Evolutionary conservation across 1,284 basidiomycete species (phyloP).

Genomic region (Sporisorium iseilematis-ciliati): DNA sequence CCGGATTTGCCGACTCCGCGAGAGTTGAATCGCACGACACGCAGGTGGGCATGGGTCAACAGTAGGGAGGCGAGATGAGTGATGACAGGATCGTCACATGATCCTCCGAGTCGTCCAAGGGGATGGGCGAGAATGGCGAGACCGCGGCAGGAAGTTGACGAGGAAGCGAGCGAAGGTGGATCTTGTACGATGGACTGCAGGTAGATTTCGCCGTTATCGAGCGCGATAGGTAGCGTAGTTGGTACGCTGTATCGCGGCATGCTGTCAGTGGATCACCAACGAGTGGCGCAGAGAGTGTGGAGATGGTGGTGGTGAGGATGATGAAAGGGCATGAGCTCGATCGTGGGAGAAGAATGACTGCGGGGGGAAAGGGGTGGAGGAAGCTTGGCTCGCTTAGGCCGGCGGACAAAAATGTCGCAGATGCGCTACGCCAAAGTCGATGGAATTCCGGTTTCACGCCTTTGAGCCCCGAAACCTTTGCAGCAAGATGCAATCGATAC

Average conservation of each 20-base stretch:
- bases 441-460: conserved; percentile 31
- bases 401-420: conserved; percentile 3
- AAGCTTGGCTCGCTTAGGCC: neutral
- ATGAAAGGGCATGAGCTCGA: neutral
- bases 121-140: conserved; percentile 48
- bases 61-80: conserved; percentile 30
- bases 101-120: conserved; percentile 46
- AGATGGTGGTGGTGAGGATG: conserved; percentile 5
- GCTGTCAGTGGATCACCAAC: neutral
- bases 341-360: conserved; percentile 1
- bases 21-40: conserved; percentile 53
- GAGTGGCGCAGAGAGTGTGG: neutral
- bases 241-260: conserved; percentile 43
- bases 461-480: neutral
- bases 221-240: conserved; percentile 26
- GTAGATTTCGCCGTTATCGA: conserved; percentile 37
- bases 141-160: conserved; percentile 20
- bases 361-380: neutral
- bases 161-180: conserved; percentile 17
- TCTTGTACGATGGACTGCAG: conserved; percentile 43
- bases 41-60: conserved; percentile 20
- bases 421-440: conserved; percentile 8
- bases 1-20: conserved; percentile 47
- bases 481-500: neutral
- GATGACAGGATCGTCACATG: conserved; percentile 49